Conservation (phyloP, 345 rosid species). For the Populus simonii region DNA sequence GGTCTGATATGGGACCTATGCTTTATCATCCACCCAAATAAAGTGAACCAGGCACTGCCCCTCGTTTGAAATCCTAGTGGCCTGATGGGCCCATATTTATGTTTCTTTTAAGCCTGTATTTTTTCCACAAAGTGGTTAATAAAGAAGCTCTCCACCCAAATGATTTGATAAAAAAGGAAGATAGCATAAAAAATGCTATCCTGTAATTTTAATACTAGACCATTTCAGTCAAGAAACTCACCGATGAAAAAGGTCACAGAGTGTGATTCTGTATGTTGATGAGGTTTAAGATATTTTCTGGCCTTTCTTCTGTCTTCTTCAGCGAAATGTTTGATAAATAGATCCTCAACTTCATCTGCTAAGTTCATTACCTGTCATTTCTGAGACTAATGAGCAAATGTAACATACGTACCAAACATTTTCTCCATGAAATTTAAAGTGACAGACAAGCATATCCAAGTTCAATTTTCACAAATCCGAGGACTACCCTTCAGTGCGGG, state of each 20-base stretch:
- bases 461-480: slow-evolving; percentile 1
- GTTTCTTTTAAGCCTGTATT: slow-evolving; percentile 21
- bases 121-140: slow-evolving; percentile 25
- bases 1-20: slow-evolving; percentile 36
- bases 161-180: slow-evolving; percentile 1
- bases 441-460: slow-evolving; percentile 36
- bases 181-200: slow-evolving; percentile 5
- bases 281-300: slow-evolving; percentile 83
- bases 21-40: slow-evolving; percentile 50
- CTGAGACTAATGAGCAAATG: slow-evolving; percentile 25
- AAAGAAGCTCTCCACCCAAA: slow-evolving; percentile 27
- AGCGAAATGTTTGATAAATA: slow-evolving; percentile 77
- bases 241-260: slow-evolving; percentile 88
- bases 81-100: slow-evolving; percentile 41
- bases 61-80: slow-evolving; percentile 36
- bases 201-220: not conserved
- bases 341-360: slow-evolving; percentile 84
- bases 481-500: slow-evolving; percentile 12
- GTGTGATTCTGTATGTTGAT: slow-evolving; percentile 80
- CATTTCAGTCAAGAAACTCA: slow-evolving; percentile 31
- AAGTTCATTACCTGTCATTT: slow-evolving; percentile 78
- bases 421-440: not conserved
- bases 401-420: slow-evolving; percentile 14
- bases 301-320: slow-evolving; percentile 83
- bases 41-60: slow-evolving; percentile 30